Percentiles rank a stretch among this genome's conserved stretches.
These are phyloP conservation scores for Endogone sp. DNA, from an alignment of 192 early-diverging fungal species.

Conservation along the genomic window DNA sequence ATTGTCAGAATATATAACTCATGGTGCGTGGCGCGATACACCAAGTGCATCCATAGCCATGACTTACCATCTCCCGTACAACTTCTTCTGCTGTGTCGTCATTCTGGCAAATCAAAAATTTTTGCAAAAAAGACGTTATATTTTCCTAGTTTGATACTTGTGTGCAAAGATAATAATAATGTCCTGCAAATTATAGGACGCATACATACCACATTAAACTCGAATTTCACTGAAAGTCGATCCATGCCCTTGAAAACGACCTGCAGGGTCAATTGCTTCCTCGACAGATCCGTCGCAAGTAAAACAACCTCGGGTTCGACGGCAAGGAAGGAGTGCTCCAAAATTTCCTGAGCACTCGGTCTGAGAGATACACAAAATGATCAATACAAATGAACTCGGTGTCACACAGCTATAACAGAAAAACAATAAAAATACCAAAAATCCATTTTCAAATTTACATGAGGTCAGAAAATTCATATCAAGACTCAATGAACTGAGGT, in stretches of 20 bases:
- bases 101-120: slow-evolving; percentile 60
- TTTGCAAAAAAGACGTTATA: slow-evolving; percentile 6
- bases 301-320: slow-evolving; percentile 43
- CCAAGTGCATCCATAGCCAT: neutral
- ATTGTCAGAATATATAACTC: neutral
- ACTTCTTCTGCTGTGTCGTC: slow-evolving; percentile 74
- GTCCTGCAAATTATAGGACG: slow-evolving; percentile 31
- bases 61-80: slow-evolving; percentile 57
- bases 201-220: slow-evolving; percentile 60
- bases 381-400: no score
- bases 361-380: slow-evolving; percentile 11
- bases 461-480: no score
- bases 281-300: slow-evolving; percentile 38
- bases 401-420: neutral
- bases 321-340: slow-evolving; percentile 52
- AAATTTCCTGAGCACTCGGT: slow-evolving; percentile 48
- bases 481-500: no score
- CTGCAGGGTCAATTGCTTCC: slow-evolving; percentile 41
- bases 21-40: no score
- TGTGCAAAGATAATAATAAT: no score
- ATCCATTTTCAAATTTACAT: no score
- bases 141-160: no score
- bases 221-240: slow-evolving; percentile 75
- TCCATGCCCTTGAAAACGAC: slow-evolving; percentile 51
- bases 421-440: neutral